Base-by-base conservation (phyloP, 1,284 basidiomycete species). In the Fomitopsis betulina region DNA sequence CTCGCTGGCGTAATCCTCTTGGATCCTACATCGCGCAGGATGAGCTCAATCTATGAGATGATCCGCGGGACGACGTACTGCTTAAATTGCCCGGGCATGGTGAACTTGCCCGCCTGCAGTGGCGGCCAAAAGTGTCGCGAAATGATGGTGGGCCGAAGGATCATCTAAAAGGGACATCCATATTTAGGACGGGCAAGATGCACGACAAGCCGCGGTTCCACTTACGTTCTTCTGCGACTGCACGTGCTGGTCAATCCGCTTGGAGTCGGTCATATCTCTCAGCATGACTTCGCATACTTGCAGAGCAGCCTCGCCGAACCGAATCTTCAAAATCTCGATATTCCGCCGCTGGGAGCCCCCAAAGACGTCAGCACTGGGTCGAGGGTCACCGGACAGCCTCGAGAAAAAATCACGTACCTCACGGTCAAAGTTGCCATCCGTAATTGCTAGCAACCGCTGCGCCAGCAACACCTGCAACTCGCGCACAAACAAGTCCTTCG, bases 281-380 rank as follows among this genome's bases (percentile, higher is more conserved):
- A 98, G 75, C 95, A 98, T 98, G 59, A 98, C 94, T 70, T 98
- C 95, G 77, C 94, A 96, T 1, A 94, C 89, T 70, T 95, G 93
- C 60, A 98, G 72, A 0, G 93, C 87, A 1, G 86, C 81, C 68
- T 98, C 95, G 21, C 95, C 95, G 66, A 98, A 98, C 4, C 95
- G 87, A 55, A 94, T 83, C 77, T 97, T 98, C 60, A 98, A 75
- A 54, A 96, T 91, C 72, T 97, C 94, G 58, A 97, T 87, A 65
- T 93, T 96, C 30, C 91, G 84, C 27, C 95, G 84, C 93, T 96
- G 62, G 7, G 8, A 39, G 8, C 30, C 15, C 13, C 47, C 25
- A 50, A n/a, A 30, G 12, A 27, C 19, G 47, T 50, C 30, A 50
- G 40, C n/a, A 19, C 40, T 30, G 27, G 27, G 27, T 8, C 27